Evolutionary conservation across 179 eudicot species (phyloP).

Genomic region (Nepenthes alata): DNA sequence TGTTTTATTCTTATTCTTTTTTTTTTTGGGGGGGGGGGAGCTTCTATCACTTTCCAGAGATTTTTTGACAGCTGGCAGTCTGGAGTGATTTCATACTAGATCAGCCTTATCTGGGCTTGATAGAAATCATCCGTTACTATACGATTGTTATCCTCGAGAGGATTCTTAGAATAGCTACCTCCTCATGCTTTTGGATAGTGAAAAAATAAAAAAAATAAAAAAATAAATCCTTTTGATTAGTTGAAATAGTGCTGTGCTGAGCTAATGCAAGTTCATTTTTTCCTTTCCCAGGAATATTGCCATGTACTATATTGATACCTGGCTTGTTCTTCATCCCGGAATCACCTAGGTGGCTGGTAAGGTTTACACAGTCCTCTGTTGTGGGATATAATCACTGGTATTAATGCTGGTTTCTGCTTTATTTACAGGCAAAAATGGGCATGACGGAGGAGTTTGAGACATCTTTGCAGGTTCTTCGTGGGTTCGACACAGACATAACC

Average conservation of each 20-base stretch:
- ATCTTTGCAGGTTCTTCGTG: slow-evolving; percentile 96
- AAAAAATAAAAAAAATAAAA: too few relatives aligned
- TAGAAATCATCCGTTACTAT: too few relatives aligned
- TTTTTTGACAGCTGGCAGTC: too few relatives aligned
- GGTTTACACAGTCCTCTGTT: slow-evolving; percentile 11
- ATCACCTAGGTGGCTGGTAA: slow-evolving; percentile 99
- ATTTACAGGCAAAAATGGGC: slow-evolving; percentile 83
- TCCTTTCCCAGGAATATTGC: slow-evolving; percentile 56
- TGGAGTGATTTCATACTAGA: too few relatives aligned
- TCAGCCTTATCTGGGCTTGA: too few relatives aligned
- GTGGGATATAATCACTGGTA: background rate
- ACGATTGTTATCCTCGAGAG: too few relatives aligned
- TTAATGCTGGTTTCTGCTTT: slow-evolving; percentile 9
- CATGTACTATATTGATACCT: slow-evolving; percentile 81
- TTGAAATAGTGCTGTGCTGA: background rate
- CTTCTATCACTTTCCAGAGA: too few relatives aligned
- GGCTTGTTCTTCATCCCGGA: slow-evolving; percentile 96
- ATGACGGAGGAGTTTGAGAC: slow-evolving; percentile 88
- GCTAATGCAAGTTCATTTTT: slow-evolving; percentile 5
- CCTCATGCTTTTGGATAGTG: too few relatives aligned
- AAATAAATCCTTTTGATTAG: too few relatives aligned
- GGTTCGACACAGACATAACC: slow-evolving; percentile 85
- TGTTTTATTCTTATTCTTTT: too few relatives aligned
- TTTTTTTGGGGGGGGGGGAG: too few relatives aligned
- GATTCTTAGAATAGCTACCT: too few relatives aligned